These are phyloP conservation scores for Gentiana straminea DNA, from an alignment of 257 asterid species.

Conservation along the genomic window DNA sequence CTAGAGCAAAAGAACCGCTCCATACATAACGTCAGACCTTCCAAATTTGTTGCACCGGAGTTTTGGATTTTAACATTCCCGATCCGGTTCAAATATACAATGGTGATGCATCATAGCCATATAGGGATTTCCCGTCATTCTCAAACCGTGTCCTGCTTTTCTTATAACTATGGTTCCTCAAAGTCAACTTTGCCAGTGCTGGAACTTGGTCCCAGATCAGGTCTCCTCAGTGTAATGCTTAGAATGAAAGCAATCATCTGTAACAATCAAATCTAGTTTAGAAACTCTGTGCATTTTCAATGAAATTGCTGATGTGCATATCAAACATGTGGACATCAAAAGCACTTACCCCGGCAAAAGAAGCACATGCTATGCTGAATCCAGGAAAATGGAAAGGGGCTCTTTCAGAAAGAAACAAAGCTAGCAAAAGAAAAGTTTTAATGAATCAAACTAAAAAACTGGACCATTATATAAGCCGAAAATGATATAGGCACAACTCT, in stretches of 20 bases:
- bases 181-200: conserved; percentile 15
- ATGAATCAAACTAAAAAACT: not conserved
- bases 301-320: too few species aligned
- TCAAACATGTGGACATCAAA: too few species aligned
- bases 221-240: conserved; percentile 44
- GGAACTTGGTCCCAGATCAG: conserved; percentile 21
- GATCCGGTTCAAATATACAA: too few species aligned
- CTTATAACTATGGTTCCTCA: conserved; percentile 27
- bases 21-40: too few species aligned
- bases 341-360: conserved; percentile 54
- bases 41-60: too few species aligned
- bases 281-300: too few species aligned
- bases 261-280: not conserved
- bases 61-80: too few species aligned
- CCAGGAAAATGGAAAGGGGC: conserved; percentile 92
- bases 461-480: not conserved
- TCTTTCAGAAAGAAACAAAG: conserved; percentile 58
- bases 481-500: too few species aligned
- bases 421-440: conserved; percentile 18
- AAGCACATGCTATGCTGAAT: conserved; percentile 74
- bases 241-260: conserved; percentile 78
- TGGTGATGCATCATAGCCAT: too few species aligned
- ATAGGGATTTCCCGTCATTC: too few species aligned
- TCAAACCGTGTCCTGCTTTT: too few species aligned
- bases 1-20: too few species aligned